Percentiles rank a stretch among this genome's conserved stretches.
These are phyloP conservation scores for Phytopythium delawarense DNA, from an alignment of 352 stramenopile species.

Conservation along the genomic window DNA sequence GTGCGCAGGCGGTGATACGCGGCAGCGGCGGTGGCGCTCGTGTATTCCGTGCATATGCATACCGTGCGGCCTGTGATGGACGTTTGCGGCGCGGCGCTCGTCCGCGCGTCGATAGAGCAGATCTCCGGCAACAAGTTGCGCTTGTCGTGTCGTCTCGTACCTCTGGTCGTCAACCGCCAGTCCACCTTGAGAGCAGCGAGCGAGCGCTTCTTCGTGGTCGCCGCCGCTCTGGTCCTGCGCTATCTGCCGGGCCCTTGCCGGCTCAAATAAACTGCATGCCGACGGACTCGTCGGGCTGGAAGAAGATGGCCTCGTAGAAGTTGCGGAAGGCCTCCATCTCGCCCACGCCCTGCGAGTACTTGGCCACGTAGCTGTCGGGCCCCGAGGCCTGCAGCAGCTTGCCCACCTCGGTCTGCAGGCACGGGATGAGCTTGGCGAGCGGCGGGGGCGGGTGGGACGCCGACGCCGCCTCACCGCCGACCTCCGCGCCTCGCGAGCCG, in stretches of 20 bases:
- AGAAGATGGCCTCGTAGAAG: slow-evolving; percentile 85
- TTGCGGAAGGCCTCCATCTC: slow-evolving; percentile 80
- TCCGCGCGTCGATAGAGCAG: background rate
- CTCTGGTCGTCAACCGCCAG: background rate
- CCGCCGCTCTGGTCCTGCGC: background rate
- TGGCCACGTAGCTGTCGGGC: slow-evolving; percentile 51
- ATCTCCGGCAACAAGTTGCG: background rate
- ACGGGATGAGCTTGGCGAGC: slow-evolving; percentile 78
- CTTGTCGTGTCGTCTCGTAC: background rate
- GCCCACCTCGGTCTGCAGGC: slow-evolving; percentile 63
- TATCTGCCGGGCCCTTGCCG: background rate
- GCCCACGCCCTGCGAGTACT: slow-evolving; percentile 74
- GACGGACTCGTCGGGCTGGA: slow-evolving; percentile 27
- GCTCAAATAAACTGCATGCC: slow-evolving; percentile 8
- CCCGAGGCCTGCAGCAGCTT: slow-evolving; percentile 57
- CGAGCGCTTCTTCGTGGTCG: background rate
- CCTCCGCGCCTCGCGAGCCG: slow-evolving; percentile 11
- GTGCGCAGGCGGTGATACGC: background rate
- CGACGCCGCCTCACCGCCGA: background rate
- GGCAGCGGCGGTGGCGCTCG: background rate
- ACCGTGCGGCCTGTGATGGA: background rate
- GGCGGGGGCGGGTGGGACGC: slow-evolving; percentile 38
- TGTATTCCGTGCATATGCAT: background rate
- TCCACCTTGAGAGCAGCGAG: background rate
- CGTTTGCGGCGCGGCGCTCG: background rate